Base-by-base conservation (phyloP, 2,329 filamentous ascomycete genomes). In the Knoxdaviesia proteae region DNA sequence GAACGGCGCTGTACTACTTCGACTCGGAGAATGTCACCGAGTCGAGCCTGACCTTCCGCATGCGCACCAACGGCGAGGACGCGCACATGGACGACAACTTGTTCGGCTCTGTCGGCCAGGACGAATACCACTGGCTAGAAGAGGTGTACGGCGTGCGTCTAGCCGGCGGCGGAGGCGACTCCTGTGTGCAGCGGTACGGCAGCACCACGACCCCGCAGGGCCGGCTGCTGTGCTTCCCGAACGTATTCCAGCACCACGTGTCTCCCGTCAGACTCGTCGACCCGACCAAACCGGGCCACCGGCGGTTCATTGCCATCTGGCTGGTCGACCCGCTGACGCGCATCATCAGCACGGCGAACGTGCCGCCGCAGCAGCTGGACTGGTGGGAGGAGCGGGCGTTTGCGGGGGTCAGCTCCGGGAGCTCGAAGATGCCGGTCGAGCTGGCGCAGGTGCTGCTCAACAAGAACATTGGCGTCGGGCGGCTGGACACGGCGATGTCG, bases 301-400 rank as follows among this genome's bases (percentile, higher is more conserved):
- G 67, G 0, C 63, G 67, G 36, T 66, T 73, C 38, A 55, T 74
- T 2, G 64, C 64, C 0, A 52, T 74, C 3, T 74, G 64, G 52
- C 59, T 74, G 0, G 62, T 74, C 0, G 68, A 74, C 42, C 71
- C 69, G 0, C 48, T 60, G 8, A 50, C 53, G 0, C 60, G 58
- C 0, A 46, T 58, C n/a, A 51, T 58, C 32, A 53, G 48, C 30
- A 59, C 57, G 1, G 55, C 49, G 0, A 60, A 58, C 6, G 53
- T 59, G 0, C 57, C 54, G 1, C 56, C 56, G 0, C 57, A 59
- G 42, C 55, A 57, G 38, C 47, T 46, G 5, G 49, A 48, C 10
- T 59, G 55, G 55, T 59, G 51, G 53, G 45, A 40, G 39, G 39
- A 20, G 20, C 20, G 20, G 20, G 20, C 20, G 20, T 20, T 20